Evolutionary conservation across 179 eudicot species (phyloP).

Genomic region (Beta macrorhiza): DNA sequence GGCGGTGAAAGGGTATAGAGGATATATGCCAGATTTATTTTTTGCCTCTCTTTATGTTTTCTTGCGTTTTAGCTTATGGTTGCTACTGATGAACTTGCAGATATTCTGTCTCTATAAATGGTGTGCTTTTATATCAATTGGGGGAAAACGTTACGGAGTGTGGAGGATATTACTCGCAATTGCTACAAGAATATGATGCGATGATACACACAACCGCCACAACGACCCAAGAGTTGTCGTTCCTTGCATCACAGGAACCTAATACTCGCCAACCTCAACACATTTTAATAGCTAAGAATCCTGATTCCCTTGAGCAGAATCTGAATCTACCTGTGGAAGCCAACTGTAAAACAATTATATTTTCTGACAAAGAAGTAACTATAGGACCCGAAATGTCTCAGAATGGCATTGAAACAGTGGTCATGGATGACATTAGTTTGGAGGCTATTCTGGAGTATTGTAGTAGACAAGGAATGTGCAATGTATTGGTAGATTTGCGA

Average conservation of each 20-base stretch:
- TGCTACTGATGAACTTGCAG: slow-evolving; percentile 40
- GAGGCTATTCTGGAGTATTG: slow-evolving; percentile 63
- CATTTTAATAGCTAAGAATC: slow-evolving; percentile 52
- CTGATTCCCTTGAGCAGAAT: slow-evolving; percentile 35
- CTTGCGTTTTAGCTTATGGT: not conserved
- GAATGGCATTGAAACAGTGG: slow-evolving; percentile 57
- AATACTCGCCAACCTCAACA: slow-evolving; percentile 80
- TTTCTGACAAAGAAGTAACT: slow-evolving; percentile 47
- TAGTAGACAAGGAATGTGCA: slow-evolving; percentile 57
- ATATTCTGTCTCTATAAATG: slow-evolving; percentile 70
- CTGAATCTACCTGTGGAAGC: slow-evolving; percentile 31
- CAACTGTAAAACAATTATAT: slow-evolving; percentile 46
- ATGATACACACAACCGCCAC: slow-evolving; percentile 50
- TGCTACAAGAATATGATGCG: slow-evolving; percentile 86
- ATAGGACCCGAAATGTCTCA: slow-evolving; percentile 38
- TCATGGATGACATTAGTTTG: slow-evolving; percentile 50
- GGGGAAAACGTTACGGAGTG: slow-evolving; percentile 47
- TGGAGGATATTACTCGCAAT: slow-evolving; percentile 82
- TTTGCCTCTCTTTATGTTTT: not conserved
- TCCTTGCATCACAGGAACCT: slow-evolving; percentile 62
- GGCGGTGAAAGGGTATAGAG: not conserved
- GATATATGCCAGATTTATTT: not conserved
- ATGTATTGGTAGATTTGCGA: slow-evolving; percentile 70
- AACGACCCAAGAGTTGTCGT: slow-evolving; percentile 30
- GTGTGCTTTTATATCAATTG: slow-evolving; percentile 47